Conservation (phyloP, 2,329 filamentous ascomycete genomes). For the Nemania diffusa region DNA sequence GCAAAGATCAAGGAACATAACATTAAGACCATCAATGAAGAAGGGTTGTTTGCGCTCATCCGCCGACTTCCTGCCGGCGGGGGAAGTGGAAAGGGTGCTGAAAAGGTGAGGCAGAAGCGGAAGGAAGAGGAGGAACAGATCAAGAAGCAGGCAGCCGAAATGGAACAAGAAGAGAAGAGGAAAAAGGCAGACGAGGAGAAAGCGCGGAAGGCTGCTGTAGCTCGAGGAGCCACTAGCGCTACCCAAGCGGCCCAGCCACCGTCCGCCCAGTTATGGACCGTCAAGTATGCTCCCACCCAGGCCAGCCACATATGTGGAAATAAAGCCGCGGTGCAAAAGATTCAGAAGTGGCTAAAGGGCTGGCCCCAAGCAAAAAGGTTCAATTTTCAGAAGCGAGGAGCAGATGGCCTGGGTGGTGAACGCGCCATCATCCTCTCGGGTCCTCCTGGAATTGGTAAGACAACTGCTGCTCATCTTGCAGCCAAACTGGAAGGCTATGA, state of each 20-base stretch:
- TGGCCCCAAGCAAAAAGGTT: conserved; percentile 84
- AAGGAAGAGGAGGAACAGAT: conserved; percentile 86
- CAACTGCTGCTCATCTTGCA: conserved; percentile 93
- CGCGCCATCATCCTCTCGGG: conserved; percentile 96
- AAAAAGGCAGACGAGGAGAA: conserved; percentile 64
- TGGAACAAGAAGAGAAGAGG: conserved; percentile 81
- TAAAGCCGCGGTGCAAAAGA: conserved; percentile 87
- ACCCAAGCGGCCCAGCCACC: conserved; percentile 54
- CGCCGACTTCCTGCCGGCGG: conserved; percentile 83
- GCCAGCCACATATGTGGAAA: conserved; percentile 94
- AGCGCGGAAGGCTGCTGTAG: conserved; percentile 62
- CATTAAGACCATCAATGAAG: conserved; percentile 93
- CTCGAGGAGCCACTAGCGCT: conserved; percentile 53
- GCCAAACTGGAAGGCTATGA: conserved; percentile 94
- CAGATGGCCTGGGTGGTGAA: conserved; percentile 83
- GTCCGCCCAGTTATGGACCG: conserved; percentile 84
- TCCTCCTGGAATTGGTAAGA: conserved; percentile 96
- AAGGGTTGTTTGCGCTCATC: conserved; percentile 90
- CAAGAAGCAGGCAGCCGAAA: conserved; percentile 80
- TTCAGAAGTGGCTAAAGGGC: conserved; percentile 85
- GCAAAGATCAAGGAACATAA: conserved; percentile 81
- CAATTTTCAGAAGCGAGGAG: conserved; percentile 82
- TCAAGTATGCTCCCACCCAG: conserved; percentile 90
- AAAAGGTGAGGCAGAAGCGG: conserved; percentile 85
- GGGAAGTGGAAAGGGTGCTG: conserved; percentile 86